Evolutionary conservation across 1,139 yeast species (phyloP).

Genomic region (Pichia norvegensis): DNA sequence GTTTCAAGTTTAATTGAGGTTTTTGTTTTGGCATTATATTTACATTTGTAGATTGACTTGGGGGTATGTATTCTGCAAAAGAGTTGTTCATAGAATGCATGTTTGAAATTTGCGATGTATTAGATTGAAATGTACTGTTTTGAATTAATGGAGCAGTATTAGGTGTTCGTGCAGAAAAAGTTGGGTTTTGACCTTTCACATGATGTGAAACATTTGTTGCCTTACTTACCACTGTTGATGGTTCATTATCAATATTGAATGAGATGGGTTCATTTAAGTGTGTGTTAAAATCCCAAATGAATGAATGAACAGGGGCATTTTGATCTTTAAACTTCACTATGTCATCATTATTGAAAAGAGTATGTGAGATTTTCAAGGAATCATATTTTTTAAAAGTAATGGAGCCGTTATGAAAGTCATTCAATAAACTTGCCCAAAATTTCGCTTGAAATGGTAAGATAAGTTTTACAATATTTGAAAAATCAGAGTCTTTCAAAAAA

Average conservation of each 20-base stretch:
- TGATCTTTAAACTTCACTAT: constrained; percentile 12
- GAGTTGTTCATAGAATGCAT: neutral
- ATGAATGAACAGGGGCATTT: constrained; percentile 21
- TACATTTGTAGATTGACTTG: neutral
- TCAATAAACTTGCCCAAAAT: constrained; percentile 27
- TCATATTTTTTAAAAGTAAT: constrained; percentile 19
- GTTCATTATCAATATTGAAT: neutral
- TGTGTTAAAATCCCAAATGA: constrained; percentile 26
- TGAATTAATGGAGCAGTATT: neutral
- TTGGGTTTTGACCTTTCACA: too few relatives aligned
- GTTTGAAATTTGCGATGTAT: too few relatives aligned
- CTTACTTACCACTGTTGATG: neutral
- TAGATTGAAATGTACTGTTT: neutral
- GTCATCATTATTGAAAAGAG: constrained; percentile 25
- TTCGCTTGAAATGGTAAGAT: constrained; percentile 27
- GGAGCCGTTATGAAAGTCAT: constrained; percentile 27
- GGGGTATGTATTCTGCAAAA: neutral
- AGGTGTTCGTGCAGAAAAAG: neutral
- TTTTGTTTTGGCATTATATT: neutral
- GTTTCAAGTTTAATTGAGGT: neutral
- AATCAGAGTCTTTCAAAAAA: constrained; percentile 13
- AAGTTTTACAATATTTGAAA: constrained; percentile 17
- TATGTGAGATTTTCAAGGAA: constrained; percentile 23
- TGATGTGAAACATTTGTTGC: neutral
- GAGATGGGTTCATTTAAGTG: constrained; percentile 3